A percentile compares a stretch with the other conserved stretches of the same genome.
phyloP scores from a whole-genome alignment of 2,329 filamentous ascomycete species.

The Diatrype stigma region DNA sequence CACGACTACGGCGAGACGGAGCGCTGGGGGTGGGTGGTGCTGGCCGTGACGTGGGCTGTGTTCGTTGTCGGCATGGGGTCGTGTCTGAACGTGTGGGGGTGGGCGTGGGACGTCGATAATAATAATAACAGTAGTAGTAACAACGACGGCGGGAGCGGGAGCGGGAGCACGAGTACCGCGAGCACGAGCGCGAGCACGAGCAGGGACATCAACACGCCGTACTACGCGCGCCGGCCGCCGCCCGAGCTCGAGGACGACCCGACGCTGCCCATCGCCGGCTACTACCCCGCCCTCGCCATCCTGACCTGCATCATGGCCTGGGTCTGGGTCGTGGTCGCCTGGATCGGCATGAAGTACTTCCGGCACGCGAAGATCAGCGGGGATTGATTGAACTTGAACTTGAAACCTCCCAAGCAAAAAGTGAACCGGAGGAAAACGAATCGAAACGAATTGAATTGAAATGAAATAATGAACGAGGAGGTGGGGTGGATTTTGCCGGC shows the following conservation, averaged over 20 bases:
- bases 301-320: conserved; percentile 94
- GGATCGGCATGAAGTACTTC: conserved; percentile 99
- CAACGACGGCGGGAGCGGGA: conserved; percentile 80
- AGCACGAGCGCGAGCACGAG: too few relatives aligned
- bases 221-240: conserved; percentile 56
- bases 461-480: too few relatives aligned
- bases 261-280: conserved; percentile 91
- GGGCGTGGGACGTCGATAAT: conserved; percentile 99
- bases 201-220: conserved; percentile 89
- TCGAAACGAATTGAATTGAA: too few relatives aligned
- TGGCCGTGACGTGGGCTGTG: conserved; percentile 88
- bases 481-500: too few relatives aligned
- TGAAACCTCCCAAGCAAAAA: too few relatives aligned
- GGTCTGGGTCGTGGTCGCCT: conserved; percentile 97
- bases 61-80: conserved; percentile 97
- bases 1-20: conserved; percentile 95
- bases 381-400: conserved; percentile 48
- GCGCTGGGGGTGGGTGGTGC: conserved; percentile 96
- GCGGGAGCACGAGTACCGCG: too few relatives aligned
- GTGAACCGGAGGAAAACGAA: too few relatives aligned
- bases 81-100: conserved; percentile 92
- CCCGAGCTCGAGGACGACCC: conserved; percentile 93
- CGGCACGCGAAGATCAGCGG: conserved; percentile 86
- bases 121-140: neutral
- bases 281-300: conserved; percentile 92